A percentile compares a stretch with the other conserved stretches of the same genome.
These are phyloP conservation scores for Alternaria arborescens DNA, from an alignment of 2,329 filamentous ascomycete genomes.

Conservation along the genomic window DNA sequence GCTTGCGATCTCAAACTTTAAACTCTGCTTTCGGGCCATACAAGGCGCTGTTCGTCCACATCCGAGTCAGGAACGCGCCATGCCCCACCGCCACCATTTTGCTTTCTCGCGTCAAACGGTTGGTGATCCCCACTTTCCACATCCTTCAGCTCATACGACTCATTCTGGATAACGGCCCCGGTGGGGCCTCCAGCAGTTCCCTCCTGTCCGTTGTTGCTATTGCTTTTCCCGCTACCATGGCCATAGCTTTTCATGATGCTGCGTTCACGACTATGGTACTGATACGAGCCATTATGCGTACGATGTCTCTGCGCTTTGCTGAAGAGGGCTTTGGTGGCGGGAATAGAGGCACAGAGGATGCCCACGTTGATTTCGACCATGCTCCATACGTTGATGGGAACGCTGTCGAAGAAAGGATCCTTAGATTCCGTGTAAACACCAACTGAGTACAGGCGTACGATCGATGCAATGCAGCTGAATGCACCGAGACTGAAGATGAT, in stretches of 20 bases:
- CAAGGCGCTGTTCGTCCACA: conserved; percentile 2
- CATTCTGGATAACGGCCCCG: conserved; percentile 4
- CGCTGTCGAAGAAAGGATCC: conserved; percentile 73
- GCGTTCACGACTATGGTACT: conserved; percentile 34
- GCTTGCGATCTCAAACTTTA: background rate
- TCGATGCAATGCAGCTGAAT: conserved; percentile 88
- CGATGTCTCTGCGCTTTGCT: conserved; percentile 22
- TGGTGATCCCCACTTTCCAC: background rate
- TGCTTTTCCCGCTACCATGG: background rate
- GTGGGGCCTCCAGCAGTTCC: background rate
- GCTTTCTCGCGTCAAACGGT: background rate
- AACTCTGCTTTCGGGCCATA: conserved; percentile 2
- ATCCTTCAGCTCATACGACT: conserved; percentile 4
- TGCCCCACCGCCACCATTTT: background rate
- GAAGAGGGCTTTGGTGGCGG: conserved; percentile 80
- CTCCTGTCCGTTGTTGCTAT: background rate
- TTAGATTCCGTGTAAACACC: conserved; percentile 51
- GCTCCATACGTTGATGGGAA: conserved; percentile 90
- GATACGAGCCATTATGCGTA: conserved; percentile 23
- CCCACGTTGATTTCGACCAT: conserved; percentile 89
- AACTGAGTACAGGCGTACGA: conserved; percentile 62
- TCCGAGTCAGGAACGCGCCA: conserved; percentile 15
- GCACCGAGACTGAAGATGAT: conserved; percentile 83
- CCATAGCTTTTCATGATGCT: conserved; percentile 18
- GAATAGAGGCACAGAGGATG: conserved; percentile 87